Base-by-base conservation (phyloP, 2,329 filamentous ascomycete genomes). In the Cryoendolithus antarcticus region DNA sequence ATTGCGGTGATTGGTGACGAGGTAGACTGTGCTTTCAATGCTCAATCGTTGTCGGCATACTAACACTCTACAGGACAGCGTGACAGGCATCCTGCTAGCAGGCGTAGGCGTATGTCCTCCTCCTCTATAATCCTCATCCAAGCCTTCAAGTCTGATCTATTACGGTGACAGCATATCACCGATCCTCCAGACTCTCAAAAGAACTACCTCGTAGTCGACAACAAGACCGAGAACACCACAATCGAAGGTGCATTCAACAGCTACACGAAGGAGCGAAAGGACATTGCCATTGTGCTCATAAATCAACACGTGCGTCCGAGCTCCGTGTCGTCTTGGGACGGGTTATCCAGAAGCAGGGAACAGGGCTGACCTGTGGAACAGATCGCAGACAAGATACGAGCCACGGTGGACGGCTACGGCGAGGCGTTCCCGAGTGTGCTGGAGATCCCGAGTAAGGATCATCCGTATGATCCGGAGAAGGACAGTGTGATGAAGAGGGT, bases 381-480 rank as follows among this genome's bases (percentile, higher is more conserved):
- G 89, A 75, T 98, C 56, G 91, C 91, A 37, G 91, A 98, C 60
- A 78, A 77, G 60, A 98, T 98, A 74, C 77, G 91, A 61, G 75
- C 89, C 60, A 78, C 80, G 45, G 81, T 98, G 51, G 91, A 98
- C 62, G 78, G 77, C 29, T 95, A 93, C 65, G 89, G 86, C 13
- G 85, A 89, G 36, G 88, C 91, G 4, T 98, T 98, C 65, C 91
- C 91, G n/a, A 81, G 86, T 13, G 74, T 98, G 39, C 77, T 98
- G 42, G 91, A 98, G 64, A 96, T 98, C 44, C 91, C 91, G 13
- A 93, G 86, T 66, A 98, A 98, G 71, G 91, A 98, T 62, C 91
- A 98, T 61, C 91, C 91, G 2, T 98, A 98, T 59, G 89, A 98
- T 55, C 91, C 91, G 0, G 91, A 98, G 66, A 98, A 98, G 70